Percentiles rank a stretch among this genome's conserved stretches.
Conservation (phyloP, 1,139 yeast species). For the Dujonia santamariae region DNA sequence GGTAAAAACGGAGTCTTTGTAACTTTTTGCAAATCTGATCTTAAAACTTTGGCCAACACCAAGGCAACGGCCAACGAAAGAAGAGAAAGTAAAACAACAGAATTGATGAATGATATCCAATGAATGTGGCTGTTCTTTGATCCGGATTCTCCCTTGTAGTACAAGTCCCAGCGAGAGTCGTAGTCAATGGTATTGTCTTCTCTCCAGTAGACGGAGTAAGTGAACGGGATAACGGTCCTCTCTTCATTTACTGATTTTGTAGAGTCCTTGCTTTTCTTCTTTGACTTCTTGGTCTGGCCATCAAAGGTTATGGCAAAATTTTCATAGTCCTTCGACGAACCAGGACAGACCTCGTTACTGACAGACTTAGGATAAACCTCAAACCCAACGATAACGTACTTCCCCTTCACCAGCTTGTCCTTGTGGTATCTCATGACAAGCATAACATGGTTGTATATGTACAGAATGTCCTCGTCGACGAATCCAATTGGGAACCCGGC, state of each 20-base stretch:
- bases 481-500: constrained; percentile 88
- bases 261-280: constrained; percentile 18
- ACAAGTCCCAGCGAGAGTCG: constrained; percentile 73
- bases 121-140: constrained; percentile 49
- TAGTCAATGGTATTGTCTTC: constrained; percentile 71
- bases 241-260: constrained; percentile 13
- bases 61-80: constrained; percentile 63
- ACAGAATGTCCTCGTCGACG: constrained; percentile 49
- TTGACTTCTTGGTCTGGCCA: constrained; percentile 10
- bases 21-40: constrained; percentile 27
- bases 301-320: constrained; percentile 45
- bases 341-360: constrained; percentile 64
- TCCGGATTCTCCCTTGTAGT: constrained; percentile 55
- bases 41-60: constrained; percentile 53
- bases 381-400: constrained; percentile 74
- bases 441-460: constrained; percentile 77
- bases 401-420: constrained; percentile 33
- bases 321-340: constrained; percentile 55
- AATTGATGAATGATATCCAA: constrained; percentile 69
- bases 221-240: constrained; percentile 58
- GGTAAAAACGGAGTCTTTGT: constrained; percentile 20
- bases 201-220: constrained; percentile 88
- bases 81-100: constrained; percentile 57
- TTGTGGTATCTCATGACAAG: constrained; percentile 73
- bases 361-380: constrained; percentile 89